These are phyloP conservation scores for Naganishia vishniacii DNA, from an alignment of 768 basidiomycete genomes.

Conservation along the genomic window DNA sequence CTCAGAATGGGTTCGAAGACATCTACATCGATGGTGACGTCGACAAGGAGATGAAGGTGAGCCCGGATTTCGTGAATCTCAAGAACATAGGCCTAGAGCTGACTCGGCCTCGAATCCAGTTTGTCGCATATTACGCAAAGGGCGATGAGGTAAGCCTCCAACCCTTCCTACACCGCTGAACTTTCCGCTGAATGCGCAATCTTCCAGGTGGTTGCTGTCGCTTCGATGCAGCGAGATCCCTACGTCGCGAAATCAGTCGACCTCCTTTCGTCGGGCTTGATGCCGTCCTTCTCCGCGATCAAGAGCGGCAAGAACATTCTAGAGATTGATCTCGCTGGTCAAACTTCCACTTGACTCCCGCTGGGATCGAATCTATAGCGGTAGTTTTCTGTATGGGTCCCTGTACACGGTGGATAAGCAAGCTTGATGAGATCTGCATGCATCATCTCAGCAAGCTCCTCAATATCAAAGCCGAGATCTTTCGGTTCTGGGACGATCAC, in stretches of 20 bases:
- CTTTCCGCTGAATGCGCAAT: background rate
- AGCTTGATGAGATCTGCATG: too few relatives aligned
- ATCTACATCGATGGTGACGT: slow-evolving; percentile 70
- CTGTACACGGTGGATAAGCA: background rate
- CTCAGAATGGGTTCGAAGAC: slow-evolving; percentile 63
- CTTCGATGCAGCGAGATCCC: slow-evolving; percentile 70
- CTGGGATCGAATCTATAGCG: background rate
- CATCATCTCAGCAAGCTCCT: too few relatives aligned
- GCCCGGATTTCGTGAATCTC: too few relatives aligned
- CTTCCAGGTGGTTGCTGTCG: slow-evolving; percentile 45
- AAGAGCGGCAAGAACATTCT: slow-evolving; percentile 59
- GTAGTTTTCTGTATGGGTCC: background rate
- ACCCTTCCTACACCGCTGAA: background rate
- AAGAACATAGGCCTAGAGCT: too few relatives aligned
- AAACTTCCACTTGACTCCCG: background rate
- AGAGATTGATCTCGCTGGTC: slow-evolving; percentile 31
- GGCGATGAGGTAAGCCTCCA: slow-evolving; percentile 52
- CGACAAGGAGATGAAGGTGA: slow-evolving; percentile 65
- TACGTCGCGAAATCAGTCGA: slow-evolving; percentile 72
- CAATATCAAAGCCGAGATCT: too few relatives aligned
- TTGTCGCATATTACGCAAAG: slow-evolving; percentile 73
- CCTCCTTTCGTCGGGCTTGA: slow-evolving; percentile 67
- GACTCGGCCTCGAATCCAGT: slow-evolving; percentile 51
- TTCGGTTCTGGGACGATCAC: too few relatives aligned
- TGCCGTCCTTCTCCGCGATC: slow-evolving; percentile 72